These are phyloP conservation scores for Dianthus caryophyllus DNA, from an alignment of 148 eudicot species.

Conservation along the genomic window DNA sequence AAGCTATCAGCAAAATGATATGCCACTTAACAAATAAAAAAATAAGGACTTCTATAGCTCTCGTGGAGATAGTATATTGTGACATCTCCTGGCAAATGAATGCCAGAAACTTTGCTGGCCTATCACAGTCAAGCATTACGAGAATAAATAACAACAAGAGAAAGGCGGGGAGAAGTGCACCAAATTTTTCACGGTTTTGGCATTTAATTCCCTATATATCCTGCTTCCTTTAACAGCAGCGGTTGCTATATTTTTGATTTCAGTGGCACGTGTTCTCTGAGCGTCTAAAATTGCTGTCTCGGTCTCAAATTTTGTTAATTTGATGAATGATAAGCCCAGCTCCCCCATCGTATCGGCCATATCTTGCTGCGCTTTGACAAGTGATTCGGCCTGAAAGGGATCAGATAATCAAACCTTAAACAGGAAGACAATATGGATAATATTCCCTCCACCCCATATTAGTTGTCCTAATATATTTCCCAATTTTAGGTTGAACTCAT, in stretches of 20 bases:
- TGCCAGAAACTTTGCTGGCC: not conserved
- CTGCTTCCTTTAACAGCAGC: slow-evolving; percentile 85
- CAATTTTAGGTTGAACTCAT: too few species aligned
- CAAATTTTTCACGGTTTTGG: slow-evolving; percentile 72
- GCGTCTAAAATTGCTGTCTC: slow-evolving; percentile 50
- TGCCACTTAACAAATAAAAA: not conserved
- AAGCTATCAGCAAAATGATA: slow-evolving; percentile 9
- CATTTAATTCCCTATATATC: slow-evolving; percentile 68
- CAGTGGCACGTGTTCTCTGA: slow-evolving; percentile 61
- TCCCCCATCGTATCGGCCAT: slow-evolving; percentile 92
- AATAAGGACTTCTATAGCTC: not conserved
- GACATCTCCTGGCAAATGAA: not conserved
- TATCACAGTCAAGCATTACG: not conserved
- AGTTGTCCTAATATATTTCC: too few species aligned
- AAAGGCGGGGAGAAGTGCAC: slow-evolving; percentile 31
- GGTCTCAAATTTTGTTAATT: slow-evolving; percentile 85
- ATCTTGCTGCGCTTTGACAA: slow-evolving; percentile 83
- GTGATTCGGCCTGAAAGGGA: slow-evolving; percentile 64
- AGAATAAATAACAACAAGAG: not conserved
- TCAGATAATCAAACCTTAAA: slow-evolving; percentile 13
- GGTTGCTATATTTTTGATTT: slow-evolving; percentile 78
- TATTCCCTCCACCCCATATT: too few species aligned
- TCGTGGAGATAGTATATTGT: not conserved
- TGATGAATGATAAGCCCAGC: slow-evolving; percentile 75
- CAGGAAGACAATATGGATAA: too few species aligned